A percentile compares a stretch with the other conserved stretches of the same genome.
Evolutionary conservation across 2,329 filamentous ascomycete species (phyloP).

Genomic region (Diaporthe sp.): DNA sequence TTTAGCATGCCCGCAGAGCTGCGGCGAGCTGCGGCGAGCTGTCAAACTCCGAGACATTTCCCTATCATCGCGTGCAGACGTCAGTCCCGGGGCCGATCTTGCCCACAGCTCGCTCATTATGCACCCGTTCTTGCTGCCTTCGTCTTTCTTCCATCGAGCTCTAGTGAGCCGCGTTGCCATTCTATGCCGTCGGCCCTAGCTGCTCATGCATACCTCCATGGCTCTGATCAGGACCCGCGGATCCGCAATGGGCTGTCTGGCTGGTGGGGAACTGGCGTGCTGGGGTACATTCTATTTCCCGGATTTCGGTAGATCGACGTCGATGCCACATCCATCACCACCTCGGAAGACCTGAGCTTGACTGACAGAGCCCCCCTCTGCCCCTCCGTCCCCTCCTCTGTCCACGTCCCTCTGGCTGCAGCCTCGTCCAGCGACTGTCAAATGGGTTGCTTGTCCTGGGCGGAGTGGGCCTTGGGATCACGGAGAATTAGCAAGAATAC

Average conservation of each 20-base stretch:
- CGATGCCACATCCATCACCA: slow-evolving; percentile 29
- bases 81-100: slow-evolving; percentile 10
- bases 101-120: background rate
- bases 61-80: slow-evolving; percentile 11
- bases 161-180: slow-evolving; percentile 27
- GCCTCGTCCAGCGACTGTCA: slow-evolving; percentile 20
- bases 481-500: slow-evolving; percentile 27
- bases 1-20: slow-evolving; percentile 34
- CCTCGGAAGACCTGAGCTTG: slow-evolving; percentile 17
- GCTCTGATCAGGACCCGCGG: slow-evolving; percentile 18
- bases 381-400: background rate
- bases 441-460: slow-evolving; percentile 7
- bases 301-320: slow-evolving; percentile 30
- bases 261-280: slow-evolving; percentile 7
- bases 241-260: slow-evolving; percentile 18
- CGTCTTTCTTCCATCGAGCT: slow-evolving; percentile 4
- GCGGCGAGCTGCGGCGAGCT: slow-evolving; percentile 28
- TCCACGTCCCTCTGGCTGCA: background rate
- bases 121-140: slow-evolving; percentile 7
- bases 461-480: slow-evolving; percentile 13
- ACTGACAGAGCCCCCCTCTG: slow-evolving; percentile 12
- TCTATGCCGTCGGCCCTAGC: slow-evolving; percentile 19
- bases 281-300: slow-evolving; percentile 16
- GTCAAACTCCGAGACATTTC: slow-evolving; percentile 15
- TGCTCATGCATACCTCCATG: background rate